Conservation (phyloP, 2,329 filamentous ascomycete species). For the Stemphylium lycopersici region DNA sequence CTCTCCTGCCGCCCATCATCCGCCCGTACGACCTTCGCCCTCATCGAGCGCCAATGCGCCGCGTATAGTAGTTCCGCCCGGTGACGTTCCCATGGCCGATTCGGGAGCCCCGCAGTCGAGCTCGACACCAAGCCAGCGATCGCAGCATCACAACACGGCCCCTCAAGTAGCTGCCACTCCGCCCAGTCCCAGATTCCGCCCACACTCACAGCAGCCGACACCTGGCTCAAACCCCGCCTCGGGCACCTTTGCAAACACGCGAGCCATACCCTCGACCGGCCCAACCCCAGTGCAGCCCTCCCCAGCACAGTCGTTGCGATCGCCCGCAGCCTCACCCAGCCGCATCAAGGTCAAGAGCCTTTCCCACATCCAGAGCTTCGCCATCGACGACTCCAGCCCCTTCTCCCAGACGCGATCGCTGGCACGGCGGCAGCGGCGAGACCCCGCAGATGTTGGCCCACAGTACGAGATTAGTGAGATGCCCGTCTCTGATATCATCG, state of each 20-base stretch:
- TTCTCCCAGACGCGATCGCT: conserved; percentile 56
- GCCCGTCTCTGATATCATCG: conserved; percentile 96
- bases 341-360: conserved; percentile 85
- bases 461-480: conserved; percentile 96
- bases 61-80: conserved; percentile 31
- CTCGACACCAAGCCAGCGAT: conserved; percentile 36
- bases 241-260: conserved; percentile 24
- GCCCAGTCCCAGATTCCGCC: conserved; percentile 44
- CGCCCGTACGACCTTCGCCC: conserved; percentile 42
- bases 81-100: conserved; percentile 50
- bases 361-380: conserved; percentile 88
- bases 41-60: conserved; percentile 34
- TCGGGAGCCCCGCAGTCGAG: conserved; percentile 39
- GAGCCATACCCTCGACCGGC: conserved; percentile 27
- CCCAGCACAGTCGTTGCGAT: conserved; percentile 34
- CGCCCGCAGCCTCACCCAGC: conserved; percentile 40
- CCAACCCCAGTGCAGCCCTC: conserved; percentile 28
- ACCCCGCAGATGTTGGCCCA: conserved; percentile 58
- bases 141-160: conserved; percentile 31
- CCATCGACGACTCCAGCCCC: conserved; percentile 73
- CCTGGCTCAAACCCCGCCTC: conserved; percentile 27
- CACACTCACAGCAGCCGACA: conserved; percentile 43
- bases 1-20: conserved; percentile 43
- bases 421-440: conserved; percentile 51
- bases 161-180: conserved; percentile 34